These are phyloP conservation scores for Pleurotus djamor DNA, from an alignment of 768 basidiomycete genomes.

Conservation along the genomic window DNA sequence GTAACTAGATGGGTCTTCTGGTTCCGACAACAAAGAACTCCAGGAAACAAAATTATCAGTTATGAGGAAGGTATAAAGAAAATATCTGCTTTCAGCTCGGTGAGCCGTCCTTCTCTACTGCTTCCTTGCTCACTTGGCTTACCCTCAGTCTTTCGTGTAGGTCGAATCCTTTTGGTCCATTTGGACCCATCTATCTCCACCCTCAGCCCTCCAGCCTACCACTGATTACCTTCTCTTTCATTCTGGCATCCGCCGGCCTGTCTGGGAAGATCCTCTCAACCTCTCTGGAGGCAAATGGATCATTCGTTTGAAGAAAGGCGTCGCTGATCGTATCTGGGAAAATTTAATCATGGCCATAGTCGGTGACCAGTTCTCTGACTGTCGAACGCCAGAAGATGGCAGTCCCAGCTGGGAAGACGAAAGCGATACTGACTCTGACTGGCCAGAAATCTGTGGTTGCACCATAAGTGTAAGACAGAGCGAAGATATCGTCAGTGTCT, in stretches of 20 bases:
- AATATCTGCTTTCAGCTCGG: constrained; percentile 86
- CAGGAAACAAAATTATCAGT: constrained; percentile 85
- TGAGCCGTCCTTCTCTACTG: constrained; percentile 26
- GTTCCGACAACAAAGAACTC: constrained; percentile 88
- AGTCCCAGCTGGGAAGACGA: constrained; percentile 31
- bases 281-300: constrained; percentile 93
- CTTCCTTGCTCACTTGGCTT: not conserved
- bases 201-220: constrained; percentile 80
- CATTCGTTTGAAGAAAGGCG: constrained; percentile 86
- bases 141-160: constrained; percentile 28
- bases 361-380: constrained; percentile 87
- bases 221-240: constrained; percentile 96
- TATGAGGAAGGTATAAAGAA: constrained; percentile 97
- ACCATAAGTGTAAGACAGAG: constrained; percentile 91
- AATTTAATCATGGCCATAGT: constrained; percentile 83
- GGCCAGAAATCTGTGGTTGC: constrained; percentile 90
- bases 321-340: constrained; percentile 91
- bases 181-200: constrained; percentile 87
- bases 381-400: constrained; percentile 37
- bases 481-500: constrained; percentile 92
- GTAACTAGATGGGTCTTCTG: constrained; percentile 80
- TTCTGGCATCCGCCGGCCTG: constrained; percentile 77
- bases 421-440: constrained; percentile 32
- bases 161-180: constrained; percentile 96
- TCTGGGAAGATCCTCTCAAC: constrained; percentile 96